phyloP scores from a whole-genome alignment of 257 asterid genomes.

The Ligustrum vulgare region DNA sequence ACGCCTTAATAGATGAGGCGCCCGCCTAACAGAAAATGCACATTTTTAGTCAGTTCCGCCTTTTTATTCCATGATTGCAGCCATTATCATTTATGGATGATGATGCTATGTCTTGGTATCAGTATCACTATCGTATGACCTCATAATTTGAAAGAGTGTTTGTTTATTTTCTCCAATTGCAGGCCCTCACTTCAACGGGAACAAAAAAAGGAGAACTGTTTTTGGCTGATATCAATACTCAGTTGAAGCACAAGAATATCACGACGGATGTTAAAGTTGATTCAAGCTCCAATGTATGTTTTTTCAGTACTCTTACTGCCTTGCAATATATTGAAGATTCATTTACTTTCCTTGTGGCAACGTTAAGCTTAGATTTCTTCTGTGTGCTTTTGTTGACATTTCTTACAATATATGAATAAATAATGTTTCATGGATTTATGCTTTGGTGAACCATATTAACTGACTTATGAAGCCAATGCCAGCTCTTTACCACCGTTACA shows the following conservation, averaged over 20 bases:
- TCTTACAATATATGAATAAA: no score
- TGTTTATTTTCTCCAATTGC: neutral
- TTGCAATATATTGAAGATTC: neutral
- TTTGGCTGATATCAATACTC: slow-evolving; percentile 43
- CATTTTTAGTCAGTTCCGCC: no score
- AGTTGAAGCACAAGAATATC: slow-evolving; percentile 47
- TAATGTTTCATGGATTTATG: neutral
- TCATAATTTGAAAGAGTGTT: neutral
- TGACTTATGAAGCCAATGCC: slow-evolving; percentile 1
- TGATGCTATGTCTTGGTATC: neutral
- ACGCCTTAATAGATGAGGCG: no score
- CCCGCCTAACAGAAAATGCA: no score
- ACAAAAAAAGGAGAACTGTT: slow-evolving; percentile 44
- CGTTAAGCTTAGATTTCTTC: no score
- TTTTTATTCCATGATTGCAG: no score
- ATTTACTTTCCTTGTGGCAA: no score
- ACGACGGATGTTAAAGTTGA: slow-evolving; percentile 52
- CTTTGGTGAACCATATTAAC: neutral
- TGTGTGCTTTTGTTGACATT: no score
- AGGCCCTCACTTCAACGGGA: slow-evolving; percentile 48
- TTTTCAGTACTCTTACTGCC: neutral
- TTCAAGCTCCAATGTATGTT: slow-evolving; percentile 44
- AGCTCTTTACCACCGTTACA: slow-evolving; percentile 44
- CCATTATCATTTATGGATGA: neutral
- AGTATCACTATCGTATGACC: neutral